Percentiles rank a stretch among this genome's conserved stretches.
phyloP scores from a whole-genome alignment of 306 rosid genomes.

The Phaseolus lunatus region DNA sequence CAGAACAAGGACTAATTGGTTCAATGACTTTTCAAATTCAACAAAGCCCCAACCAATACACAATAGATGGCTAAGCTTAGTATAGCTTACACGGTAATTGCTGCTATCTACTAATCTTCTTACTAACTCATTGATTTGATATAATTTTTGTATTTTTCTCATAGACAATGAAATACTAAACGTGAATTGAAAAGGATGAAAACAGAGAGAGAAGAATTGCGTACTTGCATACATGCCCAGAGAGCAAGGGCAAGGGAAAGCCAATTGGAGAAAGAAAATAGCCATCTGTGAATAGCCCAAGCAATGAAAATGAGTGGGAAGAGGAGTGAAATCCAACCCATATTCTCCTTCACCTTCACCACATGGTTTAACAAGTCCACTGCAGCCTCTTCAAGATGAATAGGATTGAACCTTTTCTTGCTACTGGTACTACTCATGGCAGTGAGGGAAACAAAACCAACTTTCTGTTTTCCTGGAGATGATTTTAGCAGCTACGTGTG shows the following conservation, averaged over 20 bases:
- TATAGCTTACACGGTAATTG: no score
- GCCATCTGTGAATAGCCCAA: conserved; percentile 84
- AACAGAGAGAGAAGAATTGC: conserved; percentile 4
- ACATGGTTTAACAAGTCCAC: conserved; percentile 56
- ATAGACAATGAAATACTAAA: no score
- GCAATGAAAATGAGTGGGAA: conserved; percentile 64
- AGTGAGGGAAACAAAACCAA: background rate
- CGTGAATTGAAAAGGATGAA: background rate
- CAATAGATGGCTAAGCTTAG: no score
- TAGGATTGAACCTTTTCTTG: conserved; percentile 48
- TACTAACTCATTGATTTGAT: no score
- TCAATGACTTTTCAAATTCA: conserved; percentile 1
- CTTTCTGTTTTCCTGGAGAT: background rate
- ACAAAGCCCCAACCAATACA: no score
- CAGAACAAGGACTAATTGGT: conserved; percentile 22
- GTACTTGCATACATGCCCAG: conserved; percentile 76
- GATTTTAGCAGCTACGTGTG: background rate
- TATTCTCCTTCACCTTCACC: conserved; percentile 48
- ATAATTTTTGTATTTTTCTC: no score
- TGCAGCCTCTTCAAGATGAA: conserved; percentile 49
- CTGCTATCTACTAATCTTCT: no score
- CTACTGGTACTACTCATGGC: conserved; percentile 30
- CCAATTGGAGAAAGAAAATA: conserved; percentile 79
- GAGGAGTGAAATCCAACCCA: conserved; percentile 56
- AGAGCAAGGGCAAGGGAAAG: conserved; percentile 69